These are phyloP conservation scores for Batkoa obscura DNA, from an alignment of 371 early-diverging fungal species.

Conservation along the genomic window DNA sequence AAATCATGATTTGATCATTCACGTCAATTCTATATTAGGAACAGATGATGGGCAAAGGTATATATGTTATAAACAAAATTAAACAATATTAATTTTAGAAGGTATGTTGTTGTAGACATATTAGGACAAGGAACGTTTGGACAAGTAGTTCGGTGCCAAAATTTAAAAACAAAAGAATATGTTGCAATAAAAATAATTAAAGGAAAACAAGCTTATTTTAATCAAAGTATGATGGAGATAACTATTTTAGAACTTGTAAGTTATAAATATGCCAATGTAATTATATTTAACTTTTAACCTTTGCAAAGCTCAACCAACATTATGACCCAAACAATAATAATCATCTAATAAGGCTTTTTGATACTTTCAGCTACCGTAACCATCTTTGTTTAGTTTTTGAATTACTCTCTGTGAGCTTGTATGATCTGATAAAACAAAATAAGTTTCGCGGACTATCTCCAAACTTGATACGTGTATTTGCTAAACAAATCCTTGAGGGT, in stretches of 20 bases:
- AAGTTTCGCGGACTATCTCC: slow-evolving; percentile 80
- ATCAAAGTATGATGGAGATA: slow-evolving; percentile 87
- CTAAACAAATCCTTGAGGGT: slow-evolving; percentile 71
- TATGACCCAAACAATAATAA: slow-evolving; percentile 68
- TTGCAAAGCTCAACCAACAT: slow-evolving; percentile 2
- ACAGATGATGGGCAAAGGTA: slow-evolving; percentile 65
- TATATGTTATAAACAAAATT: neutral
- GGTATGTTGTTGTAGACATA: slow-evolving; percentile 74
- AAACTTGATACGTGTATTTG: slow-evolving; percentile 57
- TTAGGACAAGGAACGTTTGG: slow-evolving; percentile 97
- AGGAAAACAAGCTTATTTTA: slow-evolving; percentile 87
- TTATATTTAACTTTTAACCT: neutral
- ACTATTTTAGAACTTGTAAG: slow-evolving; percentile 61
- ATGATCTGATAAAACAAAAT: slow-evolving; percentile 90
- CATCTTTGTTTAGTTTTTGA: slow-evolving; percentile 94
- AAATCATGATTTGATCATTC: slow-evolving; percentile 82
- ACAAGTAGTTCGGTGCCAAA: slow-evolving; percentile 83
- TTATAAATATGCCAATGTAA: slow-evolving; percentile 28
- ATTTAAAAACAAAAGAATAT: slow-evolving; percentile 66
- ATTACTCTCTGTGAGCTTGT: slow-evolving; percentile 85
- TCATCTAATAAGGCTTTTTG: slow-evolving; percentile 70
- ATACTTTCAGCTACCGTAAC: slow-evolving; percentile 77
- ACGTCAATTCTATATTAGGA: slow-evolving; percentile 84
- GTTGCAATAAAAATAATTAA: slow-evolving; percentile 93
- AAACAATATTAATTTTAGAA: neutral